Conservation (phyloP, 176 grass and related monocot genomes). For the Oryza meyeriana region DNA sequence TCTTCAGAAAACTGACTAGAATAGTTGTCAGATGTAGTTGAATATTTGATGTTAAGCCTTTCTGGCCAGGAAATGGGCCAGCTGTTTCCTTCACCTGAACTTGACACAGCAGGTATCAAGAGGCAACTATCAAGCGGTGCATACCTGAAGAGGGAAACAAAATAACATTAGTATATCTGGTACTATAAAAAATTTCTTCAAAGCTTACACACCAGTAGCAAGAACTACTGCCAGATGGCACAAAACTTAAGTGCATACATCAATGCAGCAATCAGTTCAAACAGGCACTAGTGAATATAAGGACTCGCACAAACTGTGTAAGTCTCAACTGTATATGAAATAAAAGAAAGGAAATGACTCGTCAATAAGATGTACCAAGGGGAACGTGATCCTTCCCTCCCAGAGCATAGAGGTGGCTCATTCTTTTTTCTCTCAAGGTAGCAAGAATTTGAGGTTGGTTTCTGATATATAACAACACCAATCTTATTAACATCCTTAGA, state of each 20-base stretch:
- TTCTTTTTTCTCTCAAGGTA: conserved; percentile 53
- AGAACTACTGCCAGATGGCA: conserved; percentile 1
- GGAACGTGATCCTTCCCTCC: conserved; percentile 35
- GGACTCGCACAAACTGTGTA: background rate
- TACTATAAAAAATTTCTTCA: background rate
- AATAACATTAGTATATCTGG: conserved; percentile 19
- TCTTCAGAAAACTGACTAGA: conserved; percentile 47
- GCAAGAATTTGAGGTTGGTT: conserved; percentile 70
- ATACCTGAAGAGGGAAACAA: conserved; percentile 55
- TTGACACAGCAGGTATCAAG: conserved; percentile 34
- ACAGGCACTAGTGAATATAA: background rate
- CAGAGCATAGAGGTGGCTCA: conserved; percentile 51
- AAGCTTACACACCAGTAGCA: background rate
- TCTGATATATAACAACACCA: conserved; percentile 94
- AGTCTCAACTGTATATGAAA: background rate
- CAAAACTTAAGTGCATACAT: background rate
- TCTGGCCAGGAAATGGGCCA: conserved; percentile 82
- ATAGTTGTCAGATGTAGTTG: conserved; percentile 29
- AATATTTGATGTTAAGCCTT: conserved; percentile 55
- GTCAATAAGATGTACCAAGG: conserved; percentile 58
- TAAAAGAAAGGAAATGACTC: conserved; percentile 11
- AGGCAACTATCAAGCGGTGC: conserved; percentile 72
- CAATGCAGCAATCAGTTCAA: conserved; percentile 1
- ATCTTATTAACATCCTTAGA: conserved; percentile 62
- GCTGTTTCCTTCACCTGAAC: conserved; percentile 36